These are phyloP conservation scores for Penicillium samsonianum DNA, from an alignment of 495 filamentous ascomycete species.

Conservation along the genomic window DNA sequence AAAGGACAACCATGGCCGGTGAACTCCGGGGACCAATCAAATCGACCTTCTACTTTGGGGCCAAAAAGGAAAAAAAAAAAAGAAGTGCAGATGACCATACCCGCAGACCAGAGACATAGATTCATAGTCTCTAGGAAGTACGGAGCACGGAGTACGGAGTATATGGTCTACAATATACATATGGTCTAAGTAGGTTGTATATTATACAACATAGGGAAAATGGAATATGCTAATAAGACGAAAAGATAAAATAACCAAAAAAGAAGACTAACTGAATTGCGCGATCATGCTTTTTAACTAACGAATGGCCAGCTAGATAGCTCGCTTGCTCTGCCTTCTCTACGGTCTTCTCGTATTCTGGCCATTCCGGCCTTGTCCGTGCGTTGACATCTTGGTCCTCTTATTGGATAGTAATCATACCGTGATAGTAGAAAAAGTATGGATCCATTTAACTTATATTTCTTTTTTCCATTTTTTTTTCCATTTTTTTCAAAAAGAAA, in stretches of 20 bases:
- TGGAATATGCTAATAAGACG: neutral
- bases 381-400: constrained; percentile 10
- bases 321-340: constrained; percentile 31
- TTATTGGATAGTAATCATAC: constrained; percentile 22
- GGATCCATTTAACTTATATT: neutral
- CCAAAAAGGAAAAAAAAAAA: constrained; percentile 12
- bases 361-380: constrained; percentile 27
- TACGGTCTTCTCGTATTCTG: constrained; percentile 25
- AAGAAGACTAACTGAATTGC: constrained; percentile 5
- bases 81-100: constrained; percentile 1
- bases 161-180: neutral
- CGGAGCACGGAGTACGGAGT: too few relatives aligned
- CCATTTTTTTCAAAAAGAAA: neutral
- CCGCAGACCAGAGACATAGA: neutral
- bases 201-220: constrained; percentile 1
- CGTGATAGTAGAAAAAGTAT: constrained; percentile 10
- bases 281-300: neutral
- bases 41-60: constrained; percentile 3
- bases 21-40: constrained; percentile 7
- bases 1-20: constrained; percentile 6
- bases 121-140: neutral
- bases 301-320: constrained; percentile 18
- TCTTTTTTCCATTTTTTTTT: constrained; percentile 6
- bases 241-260: neutral
- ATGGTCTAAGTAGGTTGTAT: neutral